Evolutionary conservation across 2,329 filamentous ascomycete genomes (phyloP).

Genomic region (Colletotrichum sojae): DNA sequence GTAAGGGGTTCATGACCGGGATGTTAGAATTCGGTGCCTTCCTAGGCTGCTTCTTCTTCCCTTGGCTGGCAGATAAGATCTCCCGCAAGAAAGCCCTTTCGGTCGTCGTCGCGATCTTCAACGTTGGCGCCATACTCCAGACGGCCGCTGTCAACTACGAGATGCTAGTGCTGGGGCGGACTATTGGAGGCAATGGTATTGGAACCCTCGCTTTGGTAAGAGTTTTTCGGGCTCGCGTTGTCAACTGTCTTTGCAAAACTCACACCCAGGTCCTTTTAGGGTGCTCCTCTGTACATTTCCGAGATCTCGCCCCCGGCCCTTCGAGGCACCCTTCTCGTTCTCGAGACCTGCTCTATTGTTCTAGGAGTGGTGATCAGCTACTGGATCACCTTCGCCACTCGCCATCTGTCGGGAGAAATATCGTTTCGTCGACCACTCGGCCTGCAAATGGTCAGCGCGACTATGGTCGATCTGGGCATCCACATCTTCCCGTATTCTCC

Average conservation of each 20-base stretch:
- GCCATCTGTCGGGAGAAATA: slow-evolving; percentile 56
- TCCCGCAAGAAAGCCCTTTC: slow-evolving; percentile 59
- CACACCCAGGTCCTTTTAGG: too few species aligned
- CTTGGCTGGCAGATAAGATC: slow-evolving; percentile 55
- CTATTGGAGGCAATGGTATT: neutral
- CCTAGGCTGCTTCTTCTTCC: slow-evolving; percentile 50
- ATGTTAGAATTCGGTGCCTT: slow-evolving; percentile 59
- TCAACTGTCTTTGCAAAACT: too few species aligned
- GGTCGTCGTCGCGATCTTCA: slow-evolving; percentile 55
- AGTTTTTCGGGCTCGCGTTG: too few species aligned
- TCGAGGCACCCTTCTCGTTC: slow-evolving; percentile 55
- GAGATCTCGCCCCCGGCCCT: neutral
- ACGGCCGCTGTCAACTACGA: slow-evolving; percentile 46
- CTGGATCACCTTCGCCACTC: slow-evolving; percentile 68
- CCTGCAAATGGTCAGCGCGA: neutral
- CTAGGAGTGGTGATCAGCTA: slow-evolving; percentile 66
- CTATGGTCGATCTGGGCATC: neutral
- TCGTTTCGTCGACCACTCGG: neutral
- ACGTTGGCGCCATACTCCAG: slow-evolving; percentile 58
- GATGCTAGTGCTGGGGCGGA: slow-evolving; percentile 41
- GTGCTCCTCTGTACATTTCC: neutral
- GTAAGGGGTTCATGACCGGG: slow-evolving; percentile 53
- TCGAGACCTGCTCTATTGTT: slow-evolving; percentile 65
- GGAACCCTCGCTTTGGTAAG: neutral
- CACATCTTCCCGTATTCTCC: slow-evolving; percentile 4